These are phyloP conservation scores for Rhododendron mucronatum DNA, from an alignment of 148 eudicot genomes.

Conservation along the genomic window DNA sequence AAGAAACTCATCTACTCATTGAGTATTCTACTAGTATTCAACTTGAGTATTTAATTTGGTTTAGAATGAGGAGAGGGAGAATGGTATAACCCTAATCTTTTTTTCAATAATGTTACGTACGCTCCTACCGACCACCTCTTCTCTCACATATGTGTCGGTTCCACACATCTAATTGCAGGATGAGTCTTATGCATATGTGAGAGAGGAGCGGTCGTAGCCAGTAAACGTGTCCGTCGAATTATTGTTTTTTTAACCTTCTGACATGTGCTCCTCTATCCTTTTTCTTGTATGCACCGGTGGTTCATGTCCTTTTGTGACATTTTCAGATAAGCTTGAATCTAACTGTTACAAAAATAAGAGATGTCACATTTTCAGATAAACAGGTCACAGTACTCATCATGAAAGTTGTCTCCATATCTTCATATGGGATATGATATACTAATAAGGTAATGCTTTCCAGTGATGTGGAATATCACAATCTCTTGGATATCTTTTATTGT, in stretches of 20 bases:
- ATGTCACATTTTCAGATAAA: too few species aligned
- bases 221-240: too few species aligned
- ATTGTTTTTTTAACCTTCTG: background rate
- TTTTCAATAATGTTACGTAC: background rate
- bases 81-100: background rate
- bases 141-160: too few species aligned
- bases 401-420: background rate
- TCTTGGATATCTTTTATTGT: background rate
- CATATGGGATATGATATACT: background rate
- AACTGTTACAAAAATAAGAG: too few species aligned
- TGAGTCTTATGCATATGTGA: too few species aligned
- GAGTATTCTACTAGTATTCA: background rate
- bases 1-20: background rate
- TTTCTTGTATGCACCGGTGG: background rate
- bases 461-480: background rate
- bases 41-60: background rate
- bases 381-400: too few species aligned
- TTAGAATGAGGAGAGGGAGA: background rate
- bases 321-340: background rate
- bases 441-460: background rate
- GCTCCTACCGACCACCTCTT: too few species aligned
- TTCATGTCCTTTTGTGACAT: background rate
- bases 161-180: too few species aligned
- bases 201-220: too few species aligned
- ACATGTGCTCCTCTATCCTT: background rate